Conservation (phyloP, 441 rosid genomes). For the Adansonia grandidieri region DNA sequence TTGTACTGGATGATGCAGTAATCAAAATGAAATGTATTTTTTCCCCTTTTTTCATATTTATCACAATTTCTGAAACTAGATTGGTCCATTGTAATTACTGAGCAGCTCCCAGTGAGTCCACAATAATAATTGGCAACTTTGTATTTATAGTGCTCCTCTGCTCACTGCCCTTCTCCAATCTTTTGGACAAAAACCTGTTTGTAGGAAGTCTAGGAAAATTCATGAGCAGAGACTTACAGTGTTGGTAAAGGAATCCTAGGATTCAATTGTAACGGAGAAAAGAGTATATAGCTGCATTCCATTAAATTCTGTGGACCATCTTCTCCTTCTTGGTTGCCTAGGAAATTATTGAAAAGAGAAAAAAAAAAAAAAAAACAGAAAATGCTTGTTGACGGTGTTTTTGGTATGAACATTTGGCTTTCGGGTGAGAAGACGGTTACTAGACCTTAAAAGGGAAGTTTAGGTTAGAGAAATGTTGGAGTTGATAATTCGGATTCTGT, state of each 20-base stretch:
- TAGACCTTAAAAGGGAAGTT: too few relatives aligned
- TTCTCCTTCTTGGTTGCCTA: background rate
- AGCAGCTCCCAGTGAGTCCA: too few relatives aligned
- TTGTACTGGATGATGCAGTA: background rate
- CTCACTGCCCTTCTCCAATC: slow-evolving; percentile 2
- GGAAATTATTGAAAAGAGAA: background rate
- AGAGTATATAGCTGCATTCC: background rate
- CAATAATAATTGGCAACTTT: too few relatives aligned
- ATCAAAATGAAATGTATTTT: background rate
- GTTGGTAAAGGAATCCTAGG: slow-evolving; percentile 16
- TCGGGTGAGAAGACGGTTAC: too few relatives aligned
- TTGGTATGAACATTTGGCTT: too few relatives aligned
- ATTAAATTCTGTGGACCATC: slow-evolving; percentile 22
- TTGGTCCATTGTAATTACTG: background rate
- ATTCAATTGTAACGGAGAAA: background rate
- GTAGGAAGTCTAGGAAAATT: slow-evolving; percentile 4
- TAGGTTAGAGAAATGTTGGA: too few relatives aligned
- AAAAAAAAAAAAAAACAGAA: background rate
- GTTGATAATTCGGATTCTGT: too few relatives aligned
- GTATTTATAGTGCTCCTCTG: background rate
- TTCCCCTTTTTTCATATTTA: background rate
- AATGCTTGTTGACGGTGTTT: background rate
- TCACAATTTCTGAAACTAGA: background rate
- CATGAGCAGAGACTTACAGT: background rate
- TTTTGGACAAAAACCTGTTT: slow-evolving; percentile 2